These are phyloP conservation scores for Aspergillus ibericus DNA, from an alignment of 2,329 filamentous ascomycete genomes.

Conservation along the genomic window DNA sequence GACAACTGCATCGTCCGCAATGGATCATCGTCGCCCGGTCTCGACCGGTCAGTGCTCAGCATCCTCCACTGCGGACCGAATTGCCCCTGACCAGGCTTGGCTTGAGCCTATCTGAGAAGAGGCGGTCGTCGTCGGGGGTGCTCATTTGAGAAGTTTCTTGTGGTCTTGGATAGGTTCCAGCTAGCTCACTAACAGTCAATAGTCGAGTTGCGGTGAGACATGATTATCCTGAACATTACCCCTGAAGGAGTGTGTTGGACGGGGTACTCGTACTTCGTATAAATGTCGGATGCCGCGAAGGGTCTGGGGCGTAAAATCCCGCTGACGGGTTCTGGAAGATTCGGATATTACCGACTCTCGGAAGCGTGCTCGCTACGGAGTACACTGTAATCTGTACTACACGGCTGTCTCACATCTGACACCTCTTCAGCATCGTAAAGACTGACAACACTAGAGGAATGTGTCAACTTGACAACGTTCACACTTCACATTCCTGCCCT, in stretches of 20 bases:
- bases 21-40: slow-evolving; percentile 4
- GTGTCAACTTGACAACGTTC: background rate
- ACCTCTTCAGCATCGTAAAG: background rate
- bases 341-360: background rate
- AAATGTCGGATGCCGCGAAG: background rate
- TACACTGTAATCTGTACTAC: too few relatives aligned
- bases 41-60: slow-evolving; percentile 5
- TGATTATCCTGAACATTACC: background rate
- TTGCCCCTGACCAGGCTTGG: slow-evolving; percentile 8
- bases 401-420: background rate
- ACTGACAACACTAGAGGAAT: background rate
- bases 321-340: background rate
- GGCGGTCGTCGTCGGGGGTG: background rate
- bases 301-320: too few relatives aligned
- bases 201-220: background rate
- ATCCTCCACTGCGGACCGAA: slow-evolving; percentile 5
- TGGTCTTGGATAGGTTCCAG: background rate
- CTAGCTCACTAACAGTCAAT: background rate
- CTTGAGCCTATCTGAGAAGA: slow-evolving; percentile 1
- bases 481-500: background rate
- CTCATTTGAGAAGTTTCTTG: background rate
- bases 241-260: background rate
- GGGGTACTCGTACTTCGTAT: background rate
- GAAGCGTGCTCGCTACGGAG: background rate
- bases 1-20: background rate